Conservation (phyloP, 495 filamentous ascomycete genomes). For the Jackrogersella minutella region DNA sequence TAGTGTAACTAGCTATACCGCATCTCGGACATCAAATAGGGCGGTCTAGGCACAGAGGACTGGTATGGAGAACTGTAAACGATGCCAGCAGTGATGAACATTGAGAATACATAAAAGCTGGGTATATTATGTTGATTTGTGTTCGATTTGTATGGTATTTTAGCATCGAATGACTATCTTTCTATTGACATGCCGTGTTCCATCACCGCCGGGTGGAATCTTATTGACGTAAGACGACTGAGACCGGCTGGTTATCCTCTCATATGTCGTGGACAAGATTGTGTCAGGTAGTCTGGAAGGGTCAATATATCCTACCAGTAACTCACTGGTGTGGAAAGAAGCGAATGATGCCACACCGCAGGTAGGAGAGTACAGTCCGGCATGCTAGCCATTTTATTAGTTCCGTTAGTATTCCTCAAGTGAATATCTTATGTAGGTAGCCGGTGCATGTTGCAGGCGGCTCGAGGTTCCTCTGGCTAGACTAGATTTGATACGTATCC, state of each 20-base stretch:
- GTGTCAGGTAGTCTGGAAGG: neutral
- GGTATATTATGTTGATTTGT: constrained; percentile 1
- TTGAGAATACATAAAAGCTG: neutral
- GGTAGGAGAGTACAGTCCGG: constrained; percentile 5
- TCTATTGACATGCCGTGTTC: neutral
- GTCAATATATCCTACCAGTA: constrained; percentile 12
- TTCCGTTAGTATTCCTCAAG: neutral
- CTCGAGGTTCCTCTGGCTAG: constrained; percentile 13
- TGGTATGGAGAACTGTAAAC: neutral
- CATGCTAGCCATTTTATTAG: neutral
- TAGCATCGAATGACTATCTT: neutral
- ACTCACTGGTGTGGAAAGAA: constrained; percentile 11
- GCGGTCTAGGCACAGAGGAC: constrained; percentile 2
- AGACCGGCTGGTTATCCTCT: neutral
- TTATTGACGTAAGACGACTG: constrained; percentile 20
- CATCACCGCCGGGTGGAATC: constrained; percentile 9
- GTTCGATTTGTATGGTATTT: neutral
- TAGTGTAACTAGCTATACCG: constrained; percentile 32
- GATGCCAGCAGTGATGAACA: constrained; percentile 11
- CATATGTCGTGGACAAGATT: constrained; percentile 18
- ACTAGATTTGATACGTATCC: constrained; percentile 2
- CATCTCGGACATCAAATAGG: constrained; percentile 28
- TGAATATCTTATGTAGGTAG: constrained; percentile 18
- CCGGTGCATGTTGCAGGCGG: constrained; percentile 19
- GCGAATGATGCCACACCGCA: constrained; percentile 31